These are phyloP conservation scores for Aspergillus costaricaensis DNA, from an alignment of 2,329 filamentous ascomycete genomes.

Conservation along the genomic window DNA sequence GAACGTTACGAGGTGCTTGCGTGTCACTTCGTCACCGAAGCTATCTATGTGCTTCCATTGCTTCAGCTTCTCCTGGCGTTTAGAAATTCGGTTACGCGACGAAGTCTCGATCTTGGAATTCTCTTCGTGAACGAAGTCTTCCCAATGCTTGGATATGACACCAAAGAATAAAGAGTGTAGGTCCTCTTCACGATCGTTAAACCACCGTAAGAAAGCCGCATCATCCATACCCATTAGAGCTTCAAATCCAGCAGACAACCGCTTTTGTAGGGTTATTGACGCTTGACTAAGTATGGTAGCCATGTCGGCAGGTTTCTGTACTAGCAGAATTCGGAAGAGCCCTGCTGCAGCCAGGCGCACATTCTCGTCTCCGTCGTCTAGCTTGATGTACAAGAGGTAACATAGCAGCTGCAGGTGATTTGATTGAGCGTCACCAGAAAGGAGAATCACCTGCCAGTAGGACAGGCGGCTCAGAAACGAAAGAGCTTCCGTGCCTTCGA, in stretches of 20 bases:
- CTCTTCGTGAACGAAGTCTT: slow-evolving; percentile 79
- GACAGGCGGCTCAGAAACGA: slow-evolving; percentile 80
- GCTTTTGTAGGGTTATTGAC: slow-evolving; percentile 68
- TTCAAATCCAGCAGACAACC: slow-evolving; percentile 75
- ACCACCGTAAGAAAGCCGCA: slow-evolving; percentile 82
- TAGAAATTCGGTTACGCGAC: slow-evolving; percentile 67
- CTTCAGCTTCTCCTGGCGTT: slow-evolving; percentile 78
- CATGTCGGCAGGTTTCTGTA: slow-evolving; percentile 87
- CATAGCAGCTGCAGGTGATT: slow-evolving; percentile 82
- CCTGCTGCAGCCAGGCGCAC: slow-evolving; percentile 77
- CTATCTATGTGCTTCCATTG: slow-evolving; percentile 74
- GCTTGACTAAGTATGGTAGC: slow-evolving; percentile 71
- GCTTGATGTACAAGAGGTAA: slow-evolving; percentile 88
- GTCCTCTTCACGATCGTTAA: slow-evolving; percentile 76
- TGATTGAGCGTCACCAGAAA: slow-evolving; percentile 77
- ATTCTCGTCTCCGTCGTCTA: slow-evolving; percentile 68
- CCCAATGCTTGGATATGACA: slow-evolving; percentile 79
- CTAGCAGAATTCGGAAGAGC: slow-evolving; percentile 86
- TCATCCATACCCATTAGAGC: slow-evolving; percentile 87
- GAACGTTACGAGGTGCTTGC: slow-evolving; percentile 83
- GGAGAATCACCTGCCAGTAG: slow-evolving; percentile 93
- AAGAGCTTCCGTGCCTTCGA: slow-evolving; percentile 70
- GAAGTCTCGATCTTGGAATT: slow-evolving; percentile 79
- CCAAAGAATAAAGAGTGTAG: slow-evolving; percentile 82
- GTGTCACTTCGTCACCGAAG: slow-evolving; percentile 68